Conservation (phyloP, 352 stramenopile species). For the Plasmopara viticola region DNA sequence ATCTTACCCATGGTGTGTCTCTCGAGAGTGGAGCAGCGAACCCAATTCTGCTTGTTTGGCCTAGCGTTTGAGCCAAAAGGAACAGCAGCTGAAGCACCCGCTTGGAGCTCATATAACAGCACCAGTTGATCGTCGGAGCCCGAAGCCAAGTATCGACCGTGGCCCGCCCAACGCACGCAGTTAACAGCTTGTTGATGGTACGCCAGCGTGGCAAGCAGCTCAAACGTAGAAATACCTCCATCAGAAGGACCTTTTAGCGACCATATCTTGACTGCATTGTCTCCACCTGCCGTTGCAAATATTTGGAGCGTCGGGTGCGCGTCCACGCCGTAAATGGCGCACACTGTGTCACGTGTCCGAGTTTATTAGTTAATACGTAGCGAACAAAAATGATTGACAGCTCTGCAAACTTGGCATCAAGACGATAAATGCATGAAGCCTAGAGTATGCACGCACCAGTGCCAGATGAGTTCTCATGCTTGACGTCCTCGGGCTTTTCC, state of each 20-base stretch:
- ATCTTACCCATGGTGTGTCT: conserved; percentile 74
- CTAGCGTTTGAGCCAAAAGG: conserved; percentile 73
- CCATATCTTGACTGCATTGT: conserved; percentile 84
- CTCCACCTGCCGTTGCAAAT: conserved; percentile 75
- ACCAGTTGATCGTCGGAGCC: conserved; percentile 81
- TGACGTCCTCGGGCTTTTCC: conserved; percentile 73
- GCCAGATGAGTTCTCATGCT: conserved; percentile 64
- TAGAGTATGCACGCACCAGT: conserved; percentile 31
- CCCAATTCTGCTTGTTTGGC: conserved; percentile 83
- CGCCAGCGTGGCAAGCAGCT: conserved; percentile 71
- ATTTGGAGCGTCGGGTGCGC: conserved; percentile 65
- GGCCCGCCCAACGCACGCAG: conserved; percentile 75
- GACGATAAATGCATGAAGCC: neutral
- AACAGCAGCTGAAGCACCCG: conserved; percentile 50
- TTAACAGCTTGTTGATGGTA: conserved; percentile 85
- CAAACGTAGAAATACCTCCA: conserved; percentile 56
- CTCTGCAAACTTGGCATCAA: neutral
- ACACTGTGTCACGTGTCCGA: conserved; percentile 24
- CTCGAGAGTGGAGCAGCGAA: conserved; percentile 72
- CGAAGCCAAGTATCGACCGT: conserved; percentile 76
- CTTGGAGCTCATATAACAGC: conserved; percentile 76
- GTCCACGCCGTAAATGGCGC: conserved; percentile 82
- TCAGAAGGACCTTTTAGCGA: conserved; percentile 35
- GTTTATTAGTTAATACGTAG: conserved; percentile 5
- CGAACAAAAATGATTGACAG: neutral